Conservation (phyloP, 495 filamentous ascomycete genomes). For the Neurospora pannonica region DNA sequence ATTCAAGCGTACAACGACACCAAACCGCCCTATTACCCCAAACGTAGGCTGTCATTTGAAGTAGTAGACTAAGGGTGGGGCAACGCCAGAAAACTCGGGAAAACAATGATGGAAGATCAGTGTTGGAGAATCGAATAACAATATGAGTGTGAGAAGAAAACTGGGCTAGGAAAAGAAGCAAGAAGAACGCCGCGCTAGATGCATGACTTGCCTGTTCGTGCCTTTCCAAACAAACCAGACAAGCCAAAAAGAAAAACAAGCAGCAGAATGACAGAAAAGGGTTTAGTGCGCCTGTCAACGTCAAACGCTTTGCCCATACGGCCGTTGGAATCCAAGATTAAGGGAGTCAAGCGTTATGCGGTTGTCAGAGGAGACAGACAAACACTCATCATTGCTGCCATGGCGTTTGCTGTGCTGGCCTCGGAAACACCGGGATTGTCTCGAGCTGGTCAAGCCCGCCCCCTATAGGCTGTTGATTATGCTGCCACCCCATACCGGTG, state of each 20-base stretch:
- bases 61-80: neutral
- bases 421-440: slow-evolving; percentile 78
- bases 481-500: slow-evolving; percentile 81
- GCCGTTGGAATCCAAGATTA: neutral
- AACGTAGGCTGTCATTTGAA: neutral
- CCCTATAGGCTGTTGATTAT: slow-evolving; percentile 66
- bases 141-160: neutral
- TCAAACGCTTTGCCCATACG: neutral
- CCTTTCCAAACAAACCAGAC: neutral
- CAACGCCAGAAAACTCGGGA: neutral
- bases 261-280: neutral
- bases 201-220: neutral
- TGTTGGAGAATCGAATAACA: neutral
- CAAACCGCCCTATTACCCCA: neutral
- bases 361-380: neutral
- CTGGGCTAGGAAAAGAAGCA: neutral
- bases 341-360: neutral
- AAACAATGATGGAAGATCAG: neutral
- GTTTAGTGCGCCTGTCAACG: neutral
- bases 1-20: neutral
- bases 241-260: neutral
- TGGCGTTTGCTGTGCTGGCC: slow-evolving; percentile 51
- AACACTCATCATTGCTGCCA: slow-evolving; percentile 37
- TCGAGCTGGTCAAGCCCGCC: slow-evolving; percentile 75
- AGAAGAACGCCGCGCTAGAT: slow-evolving; percentile 20